A percentile compares a stretch with the other conserved stretches of the same genome.
These are phyloP conservation scores for Bathelium albidoporum DNA, from an alignment of 495 filamentous ascomycete genomes.

Conservation along the genomic window DNA sequence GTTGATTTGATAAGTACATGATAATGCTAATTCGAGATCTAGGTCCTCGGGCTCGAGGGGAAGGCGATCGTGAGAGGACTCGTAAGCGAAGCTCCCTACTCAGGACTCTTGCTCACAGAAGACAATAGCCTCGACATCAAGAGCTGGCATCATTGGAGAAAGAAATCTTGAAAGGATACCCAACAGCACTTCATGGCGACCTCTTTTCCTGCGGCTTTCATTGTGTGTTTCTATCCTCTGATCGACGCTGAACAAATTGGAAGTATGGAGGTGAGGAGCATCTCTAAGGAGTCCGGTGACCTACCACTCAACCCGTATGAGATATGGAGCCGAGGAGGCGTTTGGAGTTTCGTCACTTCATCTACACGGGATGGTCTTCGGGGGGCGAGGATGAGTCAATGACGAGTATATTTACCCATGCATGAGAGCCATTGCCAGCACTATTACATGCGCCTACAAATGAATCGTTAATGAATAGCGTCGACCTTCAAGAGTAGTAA, in stretches of 20 bases:
- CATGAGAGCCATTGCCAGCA: not conserved
- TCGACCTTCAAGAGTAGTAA: not conserved
- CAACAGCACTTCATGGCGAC: not conserved
- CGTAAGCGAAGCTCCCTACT: not conserved
- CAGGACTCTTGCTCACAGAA: not conserved
- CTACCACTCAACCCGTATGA: not conserved
- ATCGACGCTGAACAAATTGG: not conserved
- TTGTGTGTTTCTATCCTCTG: not conserved
- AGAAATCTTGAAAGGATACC: not conserved
- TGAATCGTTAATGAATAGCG: not conserved
- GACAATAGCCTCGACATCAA: not conserved
- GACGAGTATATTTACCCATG: not conserved
- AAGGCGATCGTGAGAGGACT: not conserved
- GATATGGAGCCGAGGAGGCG: not conserved
- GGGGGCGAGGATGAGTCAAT: not conserved
- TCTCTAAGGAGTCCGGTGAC: not conserved
- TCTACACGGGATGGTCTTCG: not conserved
- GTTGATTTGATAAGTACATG: not conserved
- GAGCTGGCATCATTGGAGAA: not conserved
- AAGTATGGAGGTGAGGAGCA: not conserved
- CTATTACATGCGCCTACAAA: not conserved
- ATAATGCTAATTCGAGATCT: not conserved
- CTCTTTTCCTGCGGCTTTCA: not conserved
- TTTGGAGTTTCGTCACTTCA: not conserved
- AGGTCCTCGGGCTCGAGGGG: not conserved